Evolutionary conservation across 106 monocot species (phyloP).

Genomic region (Dendrobium huoshanense): DNA sequence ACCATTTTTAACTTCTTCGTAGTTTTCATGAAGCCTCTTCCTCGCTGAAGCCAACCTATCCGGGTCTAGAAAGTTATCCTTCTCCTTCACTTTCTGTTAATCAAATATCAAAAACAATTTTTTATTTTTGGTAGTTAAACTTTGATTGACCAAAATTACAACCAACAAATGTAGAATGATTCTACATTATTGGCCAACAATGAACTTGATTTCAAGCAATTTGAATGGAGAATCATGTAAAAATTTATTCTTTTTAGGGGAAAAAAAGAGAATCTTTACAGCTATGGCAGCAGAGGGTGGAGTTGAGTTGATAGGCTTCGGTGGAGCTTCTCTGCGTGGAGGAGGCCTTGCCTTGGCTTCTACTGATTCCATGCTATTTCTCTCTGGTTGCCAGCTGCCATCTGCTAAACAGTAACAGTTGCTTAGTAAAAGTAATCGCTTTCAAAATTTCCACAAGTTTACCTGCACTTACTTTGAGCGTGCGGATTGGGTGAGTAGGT

Average conservation of each 20-base stretch:
- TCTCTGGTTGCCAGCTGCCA: conserved; percentile 21
- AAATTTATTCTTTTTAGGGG: neutral
- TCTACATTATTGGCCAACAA: no score
- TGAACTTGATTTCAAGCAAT: neutral
- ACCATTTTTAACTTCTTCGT: conserved; percentile 59
- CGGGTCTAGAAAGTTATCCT: conserved; percentile 34
- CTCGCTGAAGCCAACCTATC: conserved; percentile 47
- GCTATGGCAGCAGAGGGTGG: conserved; percentile 18
- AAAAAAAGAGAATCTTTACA: conserved; percentile 16
- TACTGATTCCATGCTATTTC: conserved; percentile 14
- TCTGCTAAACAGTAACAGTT: conserved; percentile 13
- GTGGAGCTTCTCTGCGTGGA: conserved; percentile 27
- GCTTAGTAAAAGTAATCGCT: neutral
- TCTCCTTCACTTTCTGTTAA: conserved; percentile 24
- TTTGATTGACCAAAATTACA: no score
- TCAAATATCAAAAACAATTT: neutral
- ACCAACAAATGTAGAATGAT: no score
- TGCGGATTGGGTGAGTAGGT: conserved; percentile 44
- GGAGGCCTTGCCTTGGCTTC: conserved; percentile 19
- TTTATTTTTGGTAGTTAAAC: no score
- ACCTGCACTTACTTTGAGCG: conserved; percentile 20
- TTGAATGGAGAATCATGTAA: neutral
- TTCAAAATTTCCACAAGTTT: neutral
- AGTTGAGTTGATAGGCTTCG: conserved; percentile 19
- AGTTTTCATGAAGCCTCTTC: conserved; percentile 54